Conservation (phyloP, 192 early-diverging fungal species). For the Coemansia sp. region DNA sequence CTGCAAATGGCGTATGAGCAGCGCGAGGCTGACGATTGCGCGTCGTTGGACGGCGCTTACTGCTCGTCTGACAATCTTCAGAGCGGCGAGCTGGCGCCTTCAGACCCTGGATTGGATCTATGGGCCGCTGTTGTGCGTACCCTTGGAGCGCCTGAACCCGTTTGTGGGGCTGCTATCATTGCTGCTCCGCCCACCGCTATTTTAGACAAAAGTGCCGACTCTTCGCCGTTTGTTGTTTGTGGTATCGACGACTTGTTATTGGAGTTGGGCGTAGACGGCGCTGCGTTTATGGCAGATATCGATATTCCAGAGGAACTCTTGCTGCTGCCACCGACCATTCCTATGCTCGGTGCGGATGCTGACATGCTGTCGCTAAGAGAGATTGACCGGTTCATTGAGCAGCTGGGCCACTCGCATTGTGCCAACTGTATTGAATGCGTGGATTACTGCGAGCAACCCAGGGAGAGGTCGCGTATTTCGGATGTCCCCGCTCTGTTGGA, state of each 20-base stretch:
- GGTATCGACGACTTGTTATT: slow-evolving; percentile 41
- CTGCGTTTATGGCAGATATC: slow-evolving; percentile 5
- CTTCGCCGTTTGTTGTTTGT: slow-evolving; percentile 19
- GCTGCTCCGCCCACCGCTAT: neutral
- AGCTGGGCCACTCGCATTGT: slow-evolving; percentile 13
- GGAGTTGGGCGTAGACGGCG: slow-evolving; percentile 23
- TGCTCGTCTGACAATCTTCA: neutral
- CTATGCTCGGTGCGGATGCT: neutral
- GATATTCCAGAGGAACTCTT: neutral
- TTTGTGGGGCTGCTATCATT: neutral
- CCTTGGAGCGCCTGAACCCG: neutral
- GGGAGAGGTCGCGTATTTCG: neutral
- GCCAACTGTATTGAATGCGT: neutral
- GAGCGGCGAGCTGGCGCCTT: neutral
- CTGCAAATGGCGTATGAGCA: neutral
- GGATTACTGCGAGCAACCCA: neutral
- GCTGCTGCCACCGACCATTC: neutral
- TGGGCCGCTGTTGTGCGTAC: neutral
- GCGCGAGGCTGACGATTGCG: neutral
- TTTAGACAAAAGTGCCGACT: neutral
- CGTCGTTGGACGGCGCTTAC: neutral
- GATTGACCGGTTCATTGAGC: slow-evolving; percentile 39
- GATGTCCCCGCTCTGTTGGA: neutral
- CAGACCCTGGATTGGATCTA: neutral
- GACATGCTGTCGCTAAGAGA: slow-evolving; percentile 32